A percentile compares a stretch with the other conserved stretches of the same genome.
phyloP scores from a whole-genome alignment of 257 asterid species.

The Eustoma russellianum region DNA sequence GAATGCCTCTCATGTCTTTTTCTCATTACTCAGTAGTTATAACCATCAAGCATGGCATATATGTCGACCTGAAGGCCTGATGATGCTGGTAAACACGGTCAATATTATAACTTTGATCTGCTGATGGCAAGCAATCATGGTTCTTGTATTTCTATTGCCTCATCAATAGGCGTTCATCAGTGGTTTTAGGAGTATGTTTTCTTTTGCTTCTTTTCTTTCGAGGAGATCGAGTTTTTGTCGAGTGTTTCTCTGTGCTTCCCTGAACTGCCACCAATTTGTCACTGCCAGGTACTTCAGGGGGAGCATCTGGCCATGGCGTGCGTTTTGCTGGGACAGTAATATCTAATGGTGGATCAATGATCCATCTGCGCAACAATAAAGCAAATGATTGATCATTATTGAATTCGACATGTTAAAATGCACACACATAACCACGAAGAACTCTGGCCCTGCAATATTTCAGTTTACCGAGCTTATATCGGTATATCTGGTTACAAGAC shows the following conservation, averaged over 20 bases:
- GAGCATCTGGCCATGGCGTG: slow-evolving; percentile 98
- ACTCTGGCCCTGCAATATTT: no score
- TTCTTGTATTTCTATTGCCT: slow-evolving; percentile 37
- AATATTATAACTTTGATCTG: slow-evolving; percentile 15
- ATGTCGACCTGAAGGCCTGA: slow-evolving; percentile 14
- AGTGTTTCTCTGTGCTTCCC: slow-evolving; percentile 43
- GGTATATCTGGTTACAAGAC: no score
- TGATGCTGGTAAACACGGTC: slow-evolving; percentile 3
- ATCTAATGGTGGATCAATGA: slow-evolving; percentile 75
- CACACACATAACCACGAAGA: no score
- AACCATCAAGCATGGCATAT: slow-evolving; percentile 13
- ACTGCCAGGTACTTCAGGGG: slow-evolving; percentile 64
- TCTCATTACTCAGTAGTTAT: slow-evolving; percentile 24
- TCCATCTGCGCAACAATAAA: slow-evolving; percentile 51
- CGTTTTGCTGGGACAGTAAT: slow-evolving; percentile 83
- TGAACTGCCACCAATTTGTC: slow-evolving; percentile 34
- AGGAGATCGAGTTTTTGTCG: slow-evolving; percentile 45
- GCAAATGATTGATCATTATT: background rate
- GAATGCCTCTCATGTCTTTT: slow-evolving; percentile 25
- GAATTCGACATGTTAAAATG: background rate
- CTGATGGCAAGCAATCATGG: slow-evolving; percentile 2
- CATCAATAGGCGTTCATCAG: slow-evolving; percentile 37
- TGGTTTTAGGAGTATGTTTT: slow-evolving; percentile 41
- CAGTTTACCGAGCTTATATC: no score
- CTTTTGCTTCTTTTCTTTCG: slow-evolving; percentile 58